Evolutionary conservation across 257 asterid genomes (phyloP), one percentile per base, ranked within the genome.

Genomic region (Solanum paucissectum): DNA sequence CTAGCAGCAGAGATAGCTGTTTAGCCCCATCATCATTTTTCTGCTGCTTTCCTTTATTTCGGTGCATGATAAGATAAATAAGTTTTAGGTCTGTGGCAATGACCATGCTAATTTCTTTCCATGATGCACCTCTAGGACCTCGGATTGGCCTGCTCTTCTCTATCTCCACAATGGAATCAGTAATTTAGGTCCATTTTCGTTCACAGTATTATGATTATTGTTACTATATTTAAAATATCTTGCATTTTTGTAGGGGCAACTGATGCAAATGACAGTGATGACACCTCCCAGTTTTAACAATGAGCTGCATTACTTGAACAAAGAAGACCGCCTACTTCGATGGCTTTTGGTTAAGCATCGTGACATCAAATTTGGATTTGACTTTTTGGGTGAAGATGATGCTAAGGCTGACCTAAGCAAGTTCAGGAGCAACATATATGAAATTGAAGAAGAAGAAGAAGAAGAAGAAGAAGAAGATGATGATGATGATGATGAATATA

Each of bases 191-290:
- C 69, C 58, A 32, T 37, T 49, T 81, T 37, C 12, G 20, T 32
- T 49, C 69, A 49, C 32, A 11, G 29, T 0, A 82, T 49, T 82
- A 29, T 82, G 69, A 49, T 82, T 49, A 29, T 32, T 82, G 44
- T 79, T 42, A 79, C 27, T 44, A 79, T 10, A 27, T 46, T 82
- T 29, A 0, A 49, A 0, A 42, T 12, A 49, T 49, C 6, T 46
- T 29, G 44, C 86, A 82, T 18, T 55, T 2, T 16, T 36, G 55
- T 83, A 96, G 98, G 99, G 93, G 71, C 90, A 88, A 76, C 89
- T 95, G 90, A 84, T 92, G 91, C 98, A 96, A 91, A 91, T 96
- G 97, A 94, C 96, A 14, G 89, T 96, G 98, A 96, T 96, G 98
- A 89, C 99, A 49, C 98, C 99, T 6, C 97, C 99, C 87, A 93